A percentile compares a stretch with the other conserved stretches of the same genome.
phyloP scores from a whole-genome alignment of 176 grass and related monocot genomes.

The Coix lacrymajobi region DNA sequence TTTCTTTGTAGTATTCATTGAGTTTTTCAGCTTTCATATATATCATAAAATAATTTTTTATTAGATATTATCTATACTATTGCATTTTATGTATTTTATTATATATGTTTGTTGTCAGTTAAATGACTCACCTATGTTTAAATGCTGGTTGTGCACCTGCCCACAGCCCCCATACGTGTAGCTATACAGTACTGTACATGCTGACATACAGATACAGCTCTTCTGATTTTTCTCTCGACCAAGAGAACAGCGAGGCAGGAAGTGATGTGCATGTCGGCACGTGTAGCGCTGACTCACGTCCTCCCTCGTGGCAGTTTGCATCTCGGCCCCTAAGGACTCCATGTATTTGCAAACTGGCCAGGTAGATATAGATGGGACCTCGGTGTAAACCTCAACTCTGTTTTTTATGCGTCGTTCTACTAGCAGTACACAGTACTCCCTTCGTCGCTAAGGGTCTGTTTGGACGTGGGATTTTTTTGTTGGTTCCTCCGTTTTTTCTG shows the following conservation, averaged over 20 bases:
- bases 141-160: too few relatives aligned
- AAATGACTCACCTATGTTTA: too few relatives aligned
- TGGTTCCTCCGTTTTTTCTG: too few relatives aligned
- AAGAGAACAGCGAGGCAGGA: slow-evolving; percentile 12
- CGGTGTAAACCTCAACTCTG: not conserved
- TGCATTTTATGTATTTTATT: too few relatives aligned
- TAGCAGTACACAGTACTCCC: not conserved
- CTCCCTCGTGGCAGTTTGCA: not conserved
- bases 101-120: too few relatives aligned
- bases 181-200: not conserved
- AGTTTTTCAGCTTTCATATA: too few relatives aligned
- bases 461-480: too few relatives aligned
- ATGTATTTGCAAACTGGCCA: not conserved
- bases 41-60: too few relatives aligned
- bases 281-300: slow-evolving; percentile 21
- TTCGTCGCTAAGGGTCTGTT: too few relatives aligned
- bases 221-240: not conserved
- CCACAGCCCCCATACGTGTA: not conserved
- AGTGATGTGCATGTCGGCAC: slow-evolving; percentile 32
- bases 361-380: not conserved
- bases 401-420: not conserved
- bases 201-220: not conserved
- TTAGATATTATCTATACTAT: too few relatives aligned
- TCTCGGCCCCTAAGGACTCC: not conserved
- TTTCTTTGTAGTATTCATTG: too few relatives aligned